These are phyloP conservation scores for Diaporthe sp. DNA, from an alignment of 2,329 filamentous ascomycete species.

Conservation along the genomic window DNA sequence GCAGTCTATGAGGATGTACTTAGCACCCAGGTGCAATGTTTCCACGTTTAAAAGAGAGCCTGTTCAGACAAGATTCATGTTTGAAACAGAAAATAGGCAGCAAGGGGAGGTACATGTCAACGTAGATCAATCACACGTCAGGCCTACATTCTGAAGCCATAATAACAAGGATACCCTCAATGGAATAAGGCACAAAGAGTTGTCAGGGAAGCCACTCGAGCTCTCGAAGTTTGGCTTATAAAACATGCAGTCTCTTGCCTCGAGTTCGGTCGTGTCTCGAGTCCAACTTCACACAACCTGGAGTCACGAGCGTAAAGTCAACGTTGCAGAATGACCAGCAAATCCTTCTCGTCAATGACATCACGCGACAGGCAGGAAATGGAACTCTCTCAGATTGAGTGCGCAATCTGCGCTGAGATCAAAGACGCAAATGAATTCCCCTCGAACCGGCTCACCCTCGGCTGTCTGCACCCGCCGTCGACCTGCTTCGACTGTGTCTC, in stretches of 20 bases:
- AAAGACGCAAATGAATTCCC: neutral
- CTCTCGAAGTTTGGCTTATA: neutral
- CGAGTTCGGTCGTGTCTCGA: too few species aligned
- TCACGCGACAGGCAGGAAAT: neutral
- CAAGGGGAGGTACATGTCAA: too few species aligned
- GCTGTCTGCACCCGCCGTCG: neutral
- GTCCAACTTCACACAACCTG: neutral
- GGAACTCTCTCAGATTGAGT: neutral
- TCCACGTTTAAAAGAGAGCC: neutral
- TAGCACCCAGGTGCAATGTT: neutral
- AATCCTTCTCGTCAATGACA: neutral
- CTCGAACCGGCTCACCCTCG: neutral
- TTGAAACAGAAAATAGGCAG: too few species aligned
- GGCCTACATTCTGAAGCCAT: neutral
- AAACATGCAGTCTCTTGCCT: too few species aligned
- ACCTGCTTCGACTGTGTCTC: conserved; percentile 5
- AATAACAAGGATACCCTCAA: neutral
- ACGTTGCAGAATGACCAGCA: neutral
- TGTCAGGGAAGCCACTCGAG: neutral
- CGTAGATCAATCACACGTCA: too few species aligned
- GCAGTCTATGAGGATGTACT: neutral
- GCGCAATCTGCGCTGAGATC: neutral
- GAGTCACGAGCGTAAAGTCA: too few species aligned
- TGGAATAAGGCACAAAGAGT: too few species aligned
- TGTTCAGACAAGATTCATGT: neutral